Evolutionary conservation across 257 asterid species (phyloP).

Genomic region (Nicotiana otophora): DNA sequence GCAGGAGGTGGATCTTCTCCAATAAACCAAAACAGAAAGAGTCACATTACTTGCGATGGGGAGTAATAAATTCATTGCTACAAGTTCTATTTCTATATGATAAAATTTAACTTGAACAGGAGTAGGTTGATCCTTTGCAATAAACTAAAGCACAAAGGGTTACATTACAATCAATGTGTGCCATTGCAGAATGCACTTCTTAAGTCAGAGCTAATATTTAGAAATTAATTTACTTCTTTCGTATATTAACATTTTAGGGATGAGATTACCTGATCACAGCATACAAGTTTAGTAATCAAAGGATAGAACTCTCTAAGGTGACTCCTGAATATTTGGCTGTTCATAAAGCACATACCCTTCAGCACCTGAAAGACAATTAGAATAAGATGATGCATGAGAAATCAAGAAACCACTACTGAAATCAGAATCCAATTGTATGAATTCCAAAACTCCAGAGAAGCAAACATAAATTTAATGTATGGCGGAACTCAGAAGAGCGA

Average conservation of each 20-base stretch:
- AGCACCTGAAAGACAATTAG: conserved; percentile 63
- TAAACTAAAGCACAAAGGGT: background rate
- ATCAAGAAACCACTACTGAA: background rate
- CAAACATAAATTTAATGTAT: background rate
- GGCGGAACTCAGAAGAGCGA: background rate
- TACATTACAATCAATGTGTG: background rate
- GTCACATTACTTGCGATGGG: too few species aligned
- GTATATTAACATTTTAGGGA: background rate
- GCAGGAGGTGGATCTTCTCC: too few species aligned
- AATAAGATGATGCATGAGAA: conserved; percentile 4
- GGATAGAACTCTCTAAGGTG: conserved; percentile 90
- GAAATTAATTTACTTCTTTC: background rate
- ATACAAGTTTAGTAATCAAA: conserved; percentile 79
- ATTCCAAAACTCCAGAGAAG: background rate
- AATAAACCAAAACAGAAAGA: too few species aligned
- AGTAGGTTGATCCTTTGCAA: background rate
- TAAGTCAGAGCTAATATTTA: background rate
- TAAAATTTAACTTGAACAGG: background rate
- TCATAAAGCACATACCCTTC: conserved; percentile 79
- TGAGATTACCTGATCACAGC: conserved; percentile 88
- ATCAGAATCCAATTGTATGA: background rate
- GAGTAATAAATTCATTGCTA: background rate
- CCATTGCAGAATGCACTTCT: background rate
- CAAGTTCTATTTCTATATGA: too few species aligned
- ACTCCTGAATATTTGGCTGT: conserved; percentile 63